A percentile compares a stretch with the other conserved stretches of the same genome.
Conservation (phyloP, 2,329 filamentous ascomycete genomes). For the Sclerotinia glacialis region DNA sequence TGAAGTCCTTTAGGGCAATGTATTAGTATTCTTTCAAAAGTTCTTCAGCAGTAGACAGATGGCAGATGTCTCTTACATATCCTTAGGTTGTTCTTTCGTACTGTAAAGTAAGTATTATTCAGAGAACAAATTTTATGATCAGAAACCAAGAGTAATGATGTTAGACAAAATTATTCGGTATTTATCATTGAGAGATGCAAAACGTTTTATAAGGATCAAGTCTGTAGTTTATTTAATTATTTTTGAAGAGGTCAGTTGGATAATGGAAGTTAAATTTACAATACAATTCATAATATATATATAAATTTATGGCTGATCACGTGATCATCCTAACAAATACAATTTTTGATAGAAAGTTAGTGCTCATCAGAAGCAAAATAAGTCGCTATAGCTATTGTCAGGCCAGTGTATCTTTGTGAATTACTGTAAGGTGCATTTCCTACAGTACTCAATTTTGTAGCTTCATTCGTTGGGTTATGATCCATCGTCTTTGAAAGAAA, state of each 20-base stretch:
- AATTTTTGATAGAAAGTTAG: background rate
- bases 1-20: background rate
- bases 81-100: background rate
- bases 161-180: background rate
- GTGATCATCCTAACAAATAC: too few relatives aligned
- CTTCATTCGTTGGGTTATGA: too few relatives aligned
- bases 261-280: background rate
- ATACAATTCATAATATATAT: too few relatives aligned
- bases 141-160: background rate
- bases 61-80: background rate
- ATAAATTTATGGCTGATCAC: too few relatives aligned
- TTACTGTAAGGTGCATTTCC: background rate
- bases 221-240: background rate
- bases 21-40: background rate
- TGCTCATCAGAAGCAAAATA: background rate
- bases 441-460: background rate
- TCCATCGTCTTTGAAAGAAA: background rate
- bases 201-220: background rate
- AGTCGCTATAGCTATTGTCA: background rate
- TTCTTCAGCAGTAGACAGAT: background rate
- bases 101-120: background rate
- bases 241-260: background rate
- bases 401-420: background rate
- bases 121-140: background rate
- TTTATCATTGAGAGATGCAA: background rate